phyloP scores from a whole-genome alignment of 1,284 basidiomycete species.

The Wolfiporia cocos region DNA sequence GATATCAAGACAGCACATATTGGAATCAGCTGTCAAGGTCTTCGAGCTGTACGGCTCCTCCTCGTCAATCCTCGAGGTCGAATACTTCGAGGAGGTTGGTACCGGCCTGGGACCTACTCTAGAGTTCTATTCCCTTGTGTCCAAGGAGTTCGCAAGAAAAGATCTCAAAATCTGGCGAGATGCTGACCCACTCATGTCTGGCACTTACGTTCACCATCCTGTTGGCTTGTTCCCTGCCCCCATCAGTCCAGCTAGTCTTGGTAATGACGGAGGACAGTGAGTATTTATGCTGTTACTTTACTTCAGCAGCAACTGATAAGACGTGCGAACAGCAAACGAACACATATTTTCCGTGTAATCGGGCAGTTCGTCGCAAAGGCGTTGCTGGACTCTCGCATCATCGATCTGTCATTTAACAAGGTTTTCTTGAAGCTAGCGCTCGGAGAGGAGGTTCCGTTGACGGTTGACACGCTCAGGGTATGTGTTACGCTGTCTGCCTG shows the following conservation, averaged over 20 bases:
- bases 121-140: constrained; percentile 95
- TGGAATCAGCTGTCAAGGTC: constrained; percentile 97
- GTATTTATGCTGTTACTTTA: constrained; percentile 25
- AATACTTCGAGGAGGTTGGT: constrained; percentile 99
- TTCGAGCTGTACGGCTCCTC: constrained; percentile 96
- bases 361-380: constrained; percentile 99
- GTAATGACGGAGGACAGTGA: constrained; percentile 66
- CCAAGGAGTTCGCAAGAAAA: constrained; percentile 86
- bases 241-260: constrained; percentile 56
- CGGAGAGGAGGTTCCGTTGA: constrained; percentile 79
- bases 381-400: constrained; percentile 94
- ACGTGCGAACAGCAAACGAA: constrained; percentile 50
- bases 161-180: constrained; percentile 91
- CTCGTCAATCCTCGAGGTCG: constrained; percentile 91
- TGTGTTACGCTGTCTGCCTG: constrained; percentile 15
- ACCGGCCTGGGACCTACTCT: constrained; percentile 98
- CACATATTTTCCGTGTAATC: constrained; percentile 83
- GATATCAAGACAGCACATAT: constrained; percentile 89
- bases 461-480: constrained; percentile 78
- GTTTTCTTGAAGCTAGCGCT: constrained; percentile 87
- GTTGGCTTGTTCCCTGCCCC: constrained; percentile 89
- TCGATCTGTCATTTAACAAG: constrained; percentile 92
- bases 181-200: constrained; percentile 59
- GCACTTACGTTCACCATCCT: constrained; percentile 75
- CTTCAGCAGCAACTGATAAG: constrained; percentile 3